phyloP scores from a whole-genome alignment of 768 basidiomycete genomes.

The Leccinellum albellum region DNA sequence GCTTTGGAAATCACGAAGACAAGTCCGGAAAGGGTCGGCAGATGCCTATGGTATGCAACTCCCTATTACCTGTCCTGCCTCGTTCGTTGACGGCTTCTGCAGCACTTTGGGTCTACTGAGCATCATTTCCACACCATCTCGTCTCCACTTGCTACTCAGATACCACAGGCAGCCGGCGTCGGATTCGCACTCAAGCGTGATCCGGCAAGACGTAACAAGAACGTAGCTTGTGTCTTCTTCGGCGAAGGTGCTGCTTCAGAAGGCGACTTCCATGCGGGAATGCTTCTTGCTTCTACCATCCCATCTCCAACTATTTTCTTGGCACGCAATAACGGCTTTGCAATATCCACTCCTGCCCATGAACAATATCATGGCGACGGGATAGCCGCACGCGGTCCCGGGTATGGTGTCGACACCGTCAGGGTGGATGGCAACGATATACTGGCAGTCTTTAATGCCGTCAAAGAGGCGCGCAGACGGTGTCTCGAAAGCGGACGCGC shows the following conservation, averaged over 20 bases:
- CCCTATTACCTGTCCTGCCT: not conserved
- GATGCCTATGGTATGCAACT: constrained; percentile 78
- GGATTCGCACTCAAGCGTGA: constrained; percentile 85
- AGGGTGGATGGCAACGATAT: constrained; percentile 94
- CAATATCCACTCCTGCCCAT: constrained; percentile 86
- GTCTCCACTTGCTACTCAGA: constrained; percentile 89
- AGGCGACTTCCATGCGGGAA: constrained; percentile 93
- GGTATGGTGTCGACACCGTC: constrained; percentile 85
- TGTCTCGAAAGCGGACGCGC: constrained; percentile 78
- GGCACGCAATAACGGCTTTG: constrained; percentile 85
- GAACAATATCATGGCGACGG: constrained; percentile 94
- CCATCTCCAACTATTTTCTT: constrained; percentile 73
- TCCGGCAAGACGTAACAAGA: constrained; percentile 59
- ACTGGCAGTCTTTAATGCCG: constrained; percentile 74
- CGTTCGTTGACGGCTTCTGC: constrained; percentile 7
- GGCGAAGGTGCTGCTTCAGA: constrained; percentile 94
- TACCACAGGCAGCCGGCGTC: constrained; percentile 92
- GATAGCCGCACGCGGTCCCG: constrained; percentile 87
- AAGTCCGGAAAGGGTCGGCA: constrained; percentile 79
- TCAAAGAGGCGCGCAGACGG: constrained; percentile 64
- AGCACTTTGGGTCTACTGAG: constrained; percentile 83
- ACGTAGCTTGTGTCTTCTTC: constrained; percentile 85
- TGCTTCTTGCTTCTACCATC: constrained; percentile 74
- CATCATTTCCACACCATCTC: constrained; percentile 95
- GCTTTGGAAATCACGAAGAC: constrained; percentile 85